Evolutionary conservation across 2,329 filamentous ascomycete species (phyloP), one percentile per base, ranked within the genome.

Genomic region (Pestalotiopsis sp.): DNA sequence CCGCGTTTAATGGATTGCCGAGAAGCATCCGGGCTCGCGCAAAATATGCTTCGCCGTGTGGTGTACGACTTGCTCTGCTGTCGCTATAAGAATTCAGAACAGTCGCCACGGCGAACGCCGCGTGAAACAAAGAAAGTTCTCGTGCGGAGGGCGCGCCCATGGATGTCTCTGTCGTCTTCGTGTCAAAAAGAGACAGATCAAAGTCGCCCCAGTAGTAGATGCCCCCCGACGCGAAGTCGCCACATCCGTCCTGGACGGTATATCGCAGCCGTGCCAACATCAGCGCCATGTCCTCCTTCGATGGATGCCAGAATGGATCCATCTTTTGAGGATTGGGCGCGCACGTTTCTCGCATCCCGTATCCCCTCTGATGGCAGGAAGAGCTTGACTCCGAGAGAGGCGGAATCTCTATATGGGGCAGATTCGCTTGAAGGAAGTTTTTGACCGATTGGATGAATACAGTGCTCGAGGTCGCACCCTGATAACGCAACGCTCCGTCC

Each of bases 391-490:
- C 73, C 13, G 58, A 39, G 20, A n/a, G 30, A 35, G 30, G 30
- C 30, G 30, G 30, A 35, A 35, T 9, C 30, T 35, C 30, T 35
- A 35, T 35, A 35, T 35, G 7, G n/a, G 78, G 76, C 22, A 80
- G 71, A 20, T 81, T 75, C 14, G 78, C 80, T 52, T 75, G 74
- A 75, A 86, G 83, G 68, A 85, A 81, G 64, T 80, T 79, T 69
- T 85, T 85, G 56, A 86, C 73, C 20, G 81, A 76, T 67, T 86
- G 84, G 4, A 86, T 78, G 65, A 86, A 86, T 1, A 81, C 83
- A 11, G 83, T 82, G 17, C 83, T 83, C 24, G 83, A 85, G 7
- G 83, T 85, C 71, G 82, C 82, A 52, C 84, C 84, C 2, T 84
- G 78, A 71, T 83, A 86, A 13, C 83, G 81, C 1, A 79, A 75